phyloP scores from a whole-genome alignment of 345 rosid genomes.

The Lagerstroemia speciosa region DNA sequence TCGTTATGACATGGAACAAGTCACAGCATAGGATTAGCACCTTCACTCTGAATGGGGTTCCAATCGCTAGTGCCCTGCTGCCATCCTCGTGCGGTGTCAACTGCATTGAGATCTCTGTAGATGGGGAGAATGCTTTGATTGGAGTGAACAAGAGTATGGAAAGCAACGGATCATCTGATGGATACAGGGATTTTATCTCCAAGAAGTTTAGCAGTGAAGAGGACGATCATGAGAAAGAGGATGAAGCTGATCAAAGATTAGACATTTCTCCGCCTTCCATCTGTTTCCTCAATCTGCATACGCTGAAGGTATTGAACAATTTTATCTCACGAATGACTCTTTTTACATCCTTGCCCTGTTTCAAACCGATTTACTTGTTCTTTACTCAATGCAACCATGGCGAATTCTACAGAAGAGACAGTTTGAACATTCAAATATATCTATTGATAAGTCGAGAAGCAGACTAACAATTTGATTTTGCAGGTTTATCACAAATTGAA shows the following conservation, averaged over 20 bases:
- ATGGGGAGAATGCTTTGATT: conserved; percentile 67
- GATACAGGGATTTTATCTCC: conserved; percentile 18
- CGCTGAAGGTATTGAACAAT: conserved; percentile 48
- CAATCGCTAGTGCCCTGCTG: conserved; percentile 53
- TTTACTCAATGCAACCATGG: background rate
- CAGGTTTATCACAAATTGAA: conserved; percentile 73
- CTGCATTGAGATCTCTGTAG: conserved; percentile 79
- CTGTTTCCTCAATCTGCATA: conserved; percentile 76
- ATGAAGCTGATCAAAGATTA: conserved; percentile 26
- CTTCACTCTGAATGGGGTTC: conserved; percentile 65
- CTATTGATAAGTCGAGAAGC: background rate
- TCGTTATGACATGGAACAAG: conserved; percentile 73
- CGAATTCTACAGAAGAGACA: too few relatives aligned
- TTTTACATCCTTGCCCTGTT: background rate
- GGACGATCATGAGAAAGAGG: conserved; percentile 30
- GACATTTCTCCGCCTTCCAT: conserved; percentile 64
- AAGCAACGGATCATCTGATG: conserved; percentile 15
- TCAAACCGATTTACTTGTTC: background rate
- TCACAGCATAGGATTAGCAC: conserved; percentile 48
- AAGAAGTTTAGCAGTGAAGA: conserved; percentile 17
- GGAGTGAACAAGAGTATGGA: conserved; percentile 50
- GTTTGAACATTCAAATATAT: background rate
- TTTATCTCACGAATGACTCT: background rate
- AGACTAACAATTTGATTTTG: conserved; percentile 6
- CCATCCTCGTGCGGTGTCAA: conserved; percentile 55